Conservation (phyloP, 2,329 filamentous ascomycete species). For the Alternaria infectoria region DNA sequence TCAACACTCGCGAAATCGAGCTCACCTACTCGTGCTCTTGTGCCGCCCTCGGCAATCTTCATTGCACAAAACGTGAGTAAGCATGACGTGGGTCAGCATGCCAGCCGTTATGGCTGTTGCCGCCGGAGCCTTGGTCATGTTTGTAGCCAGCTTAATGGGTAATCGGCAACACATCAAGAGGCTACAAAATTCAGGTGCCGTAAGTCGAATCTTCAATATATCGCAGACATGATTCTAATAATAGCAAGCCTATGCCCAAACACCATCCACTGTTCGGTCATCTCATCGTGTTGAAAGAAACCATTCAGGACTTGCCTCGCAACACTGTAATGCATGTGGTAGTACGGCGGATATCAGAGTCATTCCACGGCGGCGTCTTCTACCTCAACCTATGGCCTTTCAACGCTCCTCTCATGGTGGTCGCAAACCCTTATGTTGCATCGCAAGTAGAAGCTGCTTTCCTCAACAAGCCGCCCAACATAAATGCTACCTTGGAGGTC, state of each 20-base stretch:
- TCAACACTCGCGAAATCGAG: not conserved
- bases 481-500: constrained; percentile 26
- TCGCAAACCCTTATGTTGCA: constrained; percentile 10
- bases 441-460: constrained; percentile 13
- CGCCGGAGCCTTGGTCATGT: constrained; percentile 1
- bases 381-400: constrained; percentile 29
- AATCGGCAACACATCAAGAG: constrained; percentile 8
- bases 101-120: constrained; percentile 4
- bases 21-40: not conserved
- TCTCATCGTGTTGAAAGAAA: constrained; percentile 14
- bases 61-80: not conserved
- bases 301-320: constrained; percentile 7
- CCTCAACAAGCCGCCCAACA: constrained; percentile 14
- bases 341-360: constrained; percentile 32
- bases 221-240: not conserved
- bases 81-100: constrained; percentile 6
- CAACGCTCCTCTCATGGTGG: constrained; percentile 12
- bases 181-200: constrained; percentile 2
- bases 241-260: constrained; percentile 19
- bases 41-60: not conserved
- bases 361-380: constrained; percentile 15
- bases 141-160: constrained; percentile 2
- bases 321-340: constrained; percentile 13
- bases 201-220: not conserved
- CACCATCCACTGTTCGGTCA: constrained; percentile 18